Conservation (phyloP, 306 rosid species). For the Bauhinia variegata region DNA sequence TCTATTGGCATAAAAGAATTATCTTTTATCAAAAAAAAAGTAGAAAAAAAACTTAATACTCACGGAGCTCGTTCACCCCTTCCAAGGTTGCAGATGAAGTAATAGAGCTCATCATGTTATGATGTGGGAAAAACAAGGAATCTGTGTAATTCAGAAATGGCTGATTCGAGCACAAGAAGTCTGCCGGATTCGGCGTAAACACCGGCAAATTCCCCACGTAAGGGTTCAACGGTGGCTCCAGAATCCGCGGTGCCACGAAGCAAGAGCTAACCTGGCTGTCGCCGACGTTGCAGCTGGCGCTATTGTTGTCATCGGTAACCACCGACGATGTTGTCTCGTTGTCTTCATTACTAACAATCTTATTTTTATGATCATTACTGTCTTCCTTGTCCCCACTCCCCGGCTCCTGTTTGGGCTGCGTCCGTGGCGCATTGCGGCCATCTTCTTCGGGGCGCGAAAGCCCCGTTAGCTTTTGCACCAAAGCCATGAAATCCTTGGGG, state of each 20-base stretch:
- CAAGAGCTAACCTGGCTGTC: conserved; percentile 61
- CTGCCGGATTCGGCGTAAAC: too few species aligned
- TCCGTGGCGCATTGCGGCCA: background rate
- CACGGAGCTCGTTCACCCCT: conserved; percentile 40
- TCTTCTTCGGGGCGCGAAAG: conserved; percentile 48
- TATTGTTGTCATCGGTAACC: too few species aligned
- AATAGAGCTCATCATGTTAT: conserved; percentile 42
- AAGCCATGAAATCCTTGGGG: conserved; percentile 69
- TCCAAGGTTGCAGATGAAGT: conserved; percentile 37
- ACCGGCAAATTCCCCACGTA: conserved; percentile 43
- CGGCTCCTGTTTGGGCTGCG: conserved; percentile 2
- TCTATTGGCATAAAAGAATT: conserved; percentile 38
- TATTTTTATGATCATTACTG: too few species aligned
- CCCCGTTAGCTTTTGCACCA: conserved; percentile 84
- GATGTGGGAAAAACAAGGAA: conserved; percentile 40
- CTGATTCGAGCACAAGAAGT: conserved; percentile 47
- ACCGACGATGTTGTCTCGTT: too few species aligned
- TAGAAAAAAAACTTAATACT: conserved; percentile 21
- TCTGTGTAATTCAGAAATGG: conserved; percentile 49
- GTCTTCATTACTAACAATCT: too few species aligned
- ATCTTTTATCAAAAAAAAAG: too few species aligned
- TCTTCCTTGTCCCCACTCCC: too few species aligned
- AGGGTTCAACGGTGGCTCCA: too few species aligned
- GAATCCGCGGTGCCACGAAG: too few species aligned
- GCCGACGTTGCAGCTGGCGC: too few species aligned